Conservation (phyloP, 768 basidiomycete genomes). For the Amylocystis lapponica region DNA sequence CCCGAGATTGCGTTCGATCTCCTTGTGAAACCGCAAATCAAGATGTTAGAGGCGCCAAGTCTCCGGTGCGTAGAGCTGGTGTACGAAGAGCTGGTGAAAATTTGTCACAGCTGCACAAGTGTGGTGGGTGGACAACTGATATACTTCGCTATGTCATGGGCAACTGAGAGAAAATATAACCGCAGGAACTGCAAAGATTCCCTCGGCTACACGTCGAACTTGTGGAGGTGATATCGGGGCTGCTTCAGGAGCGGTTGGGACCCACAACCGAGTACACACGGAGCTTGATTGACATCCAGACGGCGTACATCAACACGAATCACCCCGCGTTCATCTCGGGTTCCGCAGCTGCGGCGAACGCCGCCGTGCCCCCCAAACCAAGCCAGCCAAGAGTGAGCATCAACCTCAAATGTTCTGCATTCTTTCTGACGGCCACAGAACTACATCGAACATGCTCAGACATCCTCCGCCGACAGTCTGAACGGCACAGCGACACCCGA, state of each 20-base stretch:
- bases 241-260: constrained; percentile 89
- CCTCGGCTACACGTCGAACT: constrained; percentile 89
- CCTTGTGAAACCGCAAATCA: constrained; percentile 97
- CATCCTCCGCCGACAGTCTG: constrained; percentile 55
- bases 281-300: constrained; percentile 93
- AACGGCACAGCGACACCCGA: constrained; percentile 53
- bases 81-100: constrained; percentile 98
- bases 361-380: constrained; percentile 39
- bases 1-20: constrained; percentile 97
- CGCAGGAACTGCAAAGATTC: constrained; percentile 91
- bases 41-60: constrained; percentile 90
- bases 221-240: constrained; percentile 94
- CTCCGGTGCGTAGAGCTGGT: constrained; percentile 95
- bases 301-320: constrained; percentile 99
- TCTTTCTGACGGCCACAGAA: constrained; percentile 11
- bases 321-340: constrained; percentile 91
- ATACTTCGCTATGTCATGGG: too few species aligned
- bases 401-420: background rate
- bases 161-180: too few species aligned
- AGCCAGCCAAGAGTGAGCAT: constrained; percentile 49
- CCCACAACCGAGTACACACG: constrained; percentile 97
- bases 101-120: constrained; percentile 97
- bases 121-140: too few species aligned
- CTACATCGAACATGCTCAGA: constrained; percentile 34
- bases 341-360: constrained; percentile 57